These are phyloP conservation scores for Rhizopus arrhizus DNA, from an alignment of 371 early-diverging fungal genomes.

Conservation along the genomic window DNA sequence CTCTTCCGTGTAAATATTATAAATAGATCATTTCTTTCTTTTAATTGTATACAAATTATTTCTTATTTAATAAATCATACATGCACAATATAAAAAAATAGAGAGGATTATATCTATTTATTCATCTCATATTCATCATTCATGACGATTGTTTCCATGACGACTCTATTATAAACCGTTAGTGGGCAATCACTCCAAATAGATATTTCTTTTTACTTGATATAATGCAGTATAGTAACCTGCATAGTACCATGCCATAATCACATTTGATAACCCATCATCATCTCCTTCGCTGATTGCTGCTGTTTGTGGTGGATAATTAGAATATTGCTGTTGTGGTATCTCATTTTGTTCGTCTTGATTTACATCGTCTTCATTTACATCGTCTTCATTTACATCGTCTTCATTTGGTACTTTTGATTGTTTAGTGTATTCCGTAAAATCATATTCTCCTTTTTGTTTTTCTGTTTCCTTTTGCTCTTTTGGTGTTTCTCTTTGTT, in stretches of 20 bases:
- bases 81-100: no score
- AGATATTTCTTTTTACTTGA: conserved; percentile 37
- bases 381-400: conserved; percentile 1
- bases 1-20: no score
- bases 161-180: not conserved
- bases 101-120: no score
- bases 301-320: conserved; percentile 14
- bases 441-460: not conserved
- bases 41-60: no score
- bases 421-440: not conserved
- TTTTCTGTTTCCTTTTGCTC: conserved; percentile 8
- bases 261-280: conserved; percentile 51
- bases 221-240: conserved; percentile 79
- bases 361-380: not conserved
- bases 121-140: no score
- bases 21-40: no score
- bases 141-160: not conserved
- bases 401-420: not conserved
- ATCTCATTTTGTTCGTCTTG: not conserved
- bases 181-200: not conserved
- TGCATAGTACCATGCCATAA: conserved; percentile 80
- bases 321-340: not conserved
- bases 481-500: conserved; percentile 9
- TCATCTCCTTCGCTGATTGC: conserved; percentile 3
- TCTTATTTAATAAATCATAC: no score